phyloP scores from a whole-genome alignment of 352 stramenopile genomes.

The Peronospora farinosa region DNA sequence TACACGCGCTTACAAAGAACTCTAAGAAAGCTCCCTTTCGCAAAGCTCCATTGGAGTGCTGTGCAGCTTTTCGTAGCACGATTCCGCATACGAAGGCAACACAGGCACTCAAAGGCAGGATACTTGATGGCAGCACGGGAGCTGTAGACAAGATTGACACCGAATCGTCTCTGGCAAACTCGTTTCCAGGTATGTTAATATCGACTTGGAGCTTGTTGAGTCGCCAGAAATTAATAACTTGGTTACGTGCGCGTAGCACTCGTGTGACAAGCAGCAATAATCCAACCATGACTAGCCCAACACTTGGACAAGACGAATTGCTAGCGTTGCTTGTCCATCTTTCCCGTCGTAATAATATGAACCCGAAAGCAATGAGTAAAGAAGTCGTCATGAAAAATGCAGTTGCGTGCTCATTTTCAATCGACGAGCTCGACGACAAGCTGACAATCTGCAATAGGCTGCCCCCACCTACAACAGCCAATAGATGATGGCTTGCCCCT shows the following conservation, averaged over 20 bases:
- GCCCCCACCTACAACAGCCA: conserved; percentile 14
- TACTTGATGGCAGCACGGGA: conserved; percentile 29
- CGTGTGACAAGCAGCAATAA: conserved; percentile 42
- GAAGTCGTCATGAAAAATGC: conserved; percentile 68
- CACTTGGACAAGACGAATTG: neutral
- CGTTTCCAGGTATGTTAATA: conserved; percentile 41
- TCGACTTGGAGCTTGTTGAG: conserved; percentile 59
- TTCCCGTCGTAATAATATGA: conserved; percentile 16
- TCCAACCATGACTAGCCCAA: conserved; percentile 18
- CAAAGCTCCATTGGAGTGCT: neutral
- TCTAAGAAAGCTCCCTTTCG: conserved; percentile 6
- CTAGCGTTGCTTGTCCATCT: neutral
- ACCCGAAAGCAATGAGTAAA: conserved; percentile 25
- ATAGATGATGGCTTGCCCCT: neutral
- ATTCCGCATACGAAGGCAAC: conserved; percentile 34
- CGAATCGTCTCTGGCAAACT: conserved; percentile 72
- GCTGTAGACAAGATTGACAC: conserved; percentile 76
- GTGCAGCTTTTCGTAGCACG: conserved; percentile 28
- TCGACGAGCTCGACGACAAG: conserved; percentile 76
- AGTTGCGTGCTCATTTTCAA: conserved; percentile 87
- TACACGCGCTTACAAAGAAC: conserved; percentile 8
- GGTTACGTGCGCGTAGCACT: conserved; percentile 67
- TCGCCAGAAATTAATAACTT: conserved; percentile 85
- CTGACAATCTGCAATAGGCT: conserved; percentile 47
- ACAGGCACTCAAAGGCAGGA: conserved; percentile 24